phyloP scores from a whole-genome alignment of 345 rosid species.

The Citrus medica region DNA sequence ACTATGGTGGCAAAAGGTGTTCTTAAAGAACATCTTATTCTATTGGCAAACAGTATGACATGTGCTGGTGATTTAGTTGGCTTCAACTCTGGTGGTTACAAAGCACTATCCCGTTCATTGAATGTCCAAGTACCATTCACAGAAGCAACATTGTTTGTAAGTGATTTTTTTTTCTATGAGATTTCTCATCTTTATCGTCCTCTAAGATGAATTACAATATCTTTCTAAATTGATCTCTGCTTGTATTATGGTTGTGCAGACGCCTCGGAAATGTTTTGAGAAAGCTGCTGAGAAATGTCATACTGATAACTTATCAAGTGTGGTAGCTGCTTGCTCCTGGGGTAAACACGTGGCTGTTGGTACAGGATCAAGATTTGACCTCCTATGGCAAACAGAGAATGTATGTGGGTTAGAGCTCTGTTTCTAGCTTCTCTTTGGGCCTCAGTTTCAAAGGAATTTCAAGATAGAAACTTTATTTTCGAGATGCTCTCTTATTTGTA shows the following conservation, averaged over 20 bases:
- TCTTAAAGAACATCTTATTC: conserved; percentile 81
- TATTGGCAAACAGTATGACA: conserved; percentile 85
- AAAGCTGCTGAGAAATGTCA: conserved; percentile 89
- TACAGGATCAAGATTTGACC: conserved; percentile 84
- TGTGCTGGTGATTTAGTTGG: conserved; percentile 86
- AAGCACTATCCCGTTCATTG: conserved; percentile 64
- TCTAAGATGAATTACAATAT: conserved; percentile 8
- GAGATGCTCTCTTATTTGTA: too few species aligned
- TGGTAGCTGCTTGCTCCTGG: conserved; percentile 96
- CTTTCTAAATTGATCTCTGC: neutral
- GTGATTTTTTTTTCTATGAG: conserved; percentile 28
- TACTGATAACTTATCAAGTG: conserved; percentile 63
- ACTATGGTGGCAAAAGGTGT: conserved; percentile 82
- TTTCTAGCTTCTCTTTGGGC: too few species aligned
- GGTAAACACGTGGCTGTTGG: conserved; percentile 91
- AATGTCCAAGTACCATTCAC: conserved; percentile 91
- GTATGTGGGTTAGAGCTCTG: conserved; percentile 14
- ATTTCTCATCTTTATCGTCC: neutral
- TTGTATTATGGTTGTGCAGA: conserved; percentile 35
- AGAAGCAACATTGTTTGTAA: conserved; percentile 86
- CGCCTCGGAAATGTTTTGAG: conserved; percentile 86
- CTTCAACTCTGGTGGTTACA: conserved; percentile 82
- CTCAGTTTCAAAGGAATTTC: too few species aligned
- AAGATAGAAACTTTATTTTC: too few species aligned
- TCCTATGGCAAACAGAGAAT: conserved; percentile 67